A percentile compares a stretch with the other conserved stretches of the same genome.
These are phyloP conservation scores for Alternaria conjuncta DNA, from an alignment of 2,329 filamentous ascomycete genomes.

Conservation along the genomic window DNA sequence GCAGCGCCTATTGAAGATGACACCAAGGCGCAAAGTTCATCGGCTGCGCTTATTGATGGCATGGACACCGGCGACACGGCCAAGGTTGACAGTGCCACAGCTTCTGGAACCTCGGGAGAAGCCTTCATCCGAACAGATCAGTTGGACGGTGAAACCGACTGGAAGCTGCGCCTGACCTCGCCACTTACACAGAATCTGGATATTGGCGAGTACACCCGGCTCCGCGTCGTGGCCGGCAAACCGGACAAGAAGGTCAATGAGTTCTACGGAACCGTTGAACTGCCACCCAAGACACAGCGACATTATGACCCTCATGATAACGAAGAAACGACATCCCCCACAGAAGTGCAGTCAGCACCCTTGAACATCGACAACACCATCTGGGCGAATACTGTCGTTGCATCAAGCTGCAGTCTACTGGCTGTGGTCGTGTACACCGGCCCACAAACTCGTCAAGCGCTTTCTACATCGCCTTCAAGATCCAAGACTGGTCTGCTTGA, in stretches of 20 bases:
- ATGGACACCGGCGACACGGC: conserved; percentile 17
- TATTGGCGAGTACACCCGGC: conserved; percentile 69
- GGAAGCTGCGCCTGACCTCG: conserved; percentile 92
- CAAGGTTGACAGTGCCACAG: conserved; percentile 23
- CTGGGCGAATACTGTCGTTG: conserved; percentile 97
- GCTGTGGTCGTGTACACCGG: conserved; percentile 95
- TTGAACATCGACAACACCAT: conserved; percentile 96
- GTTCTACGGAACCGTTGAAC: conserved; percentile 86
- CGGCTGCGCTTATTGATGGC: conserved; percentile 30
- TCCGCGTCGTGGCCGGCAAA: conserved; percentile 80
- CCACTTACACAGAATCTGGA: conserved; percentile 81
- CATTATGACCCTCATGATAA: conserved; percentile 53
- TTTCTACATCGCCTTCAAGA: conserved; percentile 89
- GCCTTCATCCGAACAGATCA: conserved; percentile 98
- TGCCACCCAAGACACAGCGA: conserved; percentile 63
- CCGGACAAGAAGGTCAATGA: conserved; percentile 95
- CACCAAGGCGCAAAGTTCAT: background rate
- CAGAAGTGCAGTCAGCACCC: conserved; percentile 65
- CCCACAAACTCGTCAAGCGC: conserved; percentile 87
- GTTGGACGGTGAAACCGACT: conserved; percentile 96
- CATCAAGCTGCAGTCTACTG: conserved; percentile 86
- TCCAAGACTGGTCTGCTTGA: conserved; percentile 95
- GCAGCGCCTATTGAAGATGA: conserved; percentile 11
- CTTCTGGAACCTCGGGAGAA: conserved; percentile 68
- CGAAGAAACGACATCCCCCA: conserved; percentile 23